A percentile compares a stretch with the other conserved stretches of the same genome.
phyloP scores from a whole-genome alignment of 2,329 filamentous ascomycete genomes.

The Aspergillus chevalieri region DNA sequence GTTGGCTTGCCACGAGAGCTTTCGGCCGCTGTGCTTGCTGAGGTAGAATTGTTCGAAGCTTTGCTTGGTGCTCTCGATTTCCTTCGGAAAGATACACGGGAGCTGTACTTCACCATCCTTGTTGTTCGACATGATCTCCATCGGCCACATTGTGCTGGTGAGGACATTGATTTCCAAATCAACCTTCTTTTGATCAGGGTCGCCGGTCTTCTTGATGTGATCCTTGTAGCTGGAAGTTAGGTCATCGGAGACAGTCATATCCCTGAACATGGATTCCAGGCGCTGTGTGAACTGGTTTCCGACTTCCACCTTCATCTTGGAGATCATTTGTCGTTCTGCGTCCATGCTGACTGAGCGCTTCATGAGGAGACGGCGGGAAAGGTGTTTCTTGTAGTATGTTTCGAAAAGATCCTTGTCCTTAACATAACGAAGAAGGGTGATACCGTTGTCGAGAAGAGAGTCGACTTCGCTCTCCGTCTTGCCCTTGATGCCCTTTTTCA shows the following conservation, averaged over 20 bases:
- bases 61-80: conserved; percentile 68
- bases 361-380: conserved; percentile 79
- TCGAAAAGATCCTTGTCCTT: conserved; percentile 93
- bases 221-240: conserved; percentile 70
- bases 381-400: conserved; percentile 95
- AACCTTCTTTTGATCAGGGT: conserved; percentile 56
- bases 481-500: conserved; percentile 88
- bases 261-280: conserved; percentile 96
- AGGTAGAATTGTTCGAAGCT: conserved; percentile 88
- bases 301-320: conserved; percentile 92
- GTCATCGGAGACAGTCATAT: conserved; percentile 83
- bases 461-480: conserved; percentile 89
- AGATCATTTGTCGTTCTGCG: conserved; percentile 91
- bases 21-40: conserved; percentile 77
- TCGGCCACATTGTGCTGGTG: conserved; percentile 91
- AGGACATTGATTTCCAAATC: conserved; percentile 81
- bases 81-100: conserved; percentile 64
- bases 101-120: conserved; percentile 44
- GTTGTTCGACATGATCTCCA: conserved; percentile 68
- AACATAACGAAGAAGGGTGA: conserved; percentile 78
- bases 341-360: conserved; percentile 86
- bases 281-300: conserved; percentile 90
- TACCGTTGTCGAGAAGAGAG: conserved; percentile 76
- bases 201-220: conserved; percentile 56
- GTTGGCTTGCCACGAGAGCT: conserved; percentile 72